Evolutionary conservation across 177 flowering plant species (phyloP), one percentile per base, ranked within the genome.

Genomic region (Vitis hybrid): DNA sequence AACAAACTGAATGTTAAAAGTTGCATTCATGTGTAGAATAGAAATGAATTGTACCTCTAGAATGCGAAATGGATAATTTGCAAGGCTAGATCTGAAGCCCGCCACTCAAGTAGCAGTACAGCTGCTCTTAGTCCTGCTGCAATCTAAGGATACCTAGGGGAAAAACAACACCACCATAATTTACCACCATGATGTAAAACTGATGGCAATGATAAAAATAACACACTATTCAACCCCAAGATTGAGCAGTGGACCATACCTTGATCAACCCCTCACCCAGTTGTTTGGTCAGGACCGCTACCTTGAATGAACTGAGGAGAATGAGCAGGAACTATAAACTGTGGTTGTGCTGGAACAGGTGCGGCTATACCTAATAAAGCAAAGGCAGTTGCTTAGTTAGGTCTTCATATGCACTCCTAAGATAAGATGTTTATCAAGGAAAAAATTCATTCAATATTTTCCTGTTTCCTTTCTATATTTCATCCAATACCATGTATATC

Each of bases 101-200:
- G 97, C 94, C 90, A 91, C 90, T 87, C 87, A 80, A 79, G 94
- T 91, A 88, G 96, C 97, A 91, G 91, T 83, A 81, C 87, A 78
- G 86, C 86, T 82, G 88, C 82, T 90, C 92, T 91, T 86, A 90
- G 94, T 88, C 98, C 92, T 90, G 96, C 98, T 90, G 98, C 94
- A 91, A 87, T 86, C 90, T 87, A 90, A 83, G 86, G 91, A 83
- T 78, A 85, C 81, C 96, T 89, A 29, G 31, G 83, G 22, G 65
- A 72, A 31, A 19, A 69, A 31, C 45, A 55, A 2, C 67, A 67
- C n/a, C 12, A 64, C 48, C 31, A 33, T 61, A 49, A 14, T n/a
- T 15, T 56, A 51, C 20, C 45, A 55, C 33, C 1, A 69, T 33
- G 26, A 62, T 39, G 31, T 60, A 10, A 45, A 19, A 65, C n/a